These are phyloP conservation scores for Ascochyta koolunga DNA, from an alignment of 2,329 filamentous ascomycete species.

Conservation along the genomic window DNA sequence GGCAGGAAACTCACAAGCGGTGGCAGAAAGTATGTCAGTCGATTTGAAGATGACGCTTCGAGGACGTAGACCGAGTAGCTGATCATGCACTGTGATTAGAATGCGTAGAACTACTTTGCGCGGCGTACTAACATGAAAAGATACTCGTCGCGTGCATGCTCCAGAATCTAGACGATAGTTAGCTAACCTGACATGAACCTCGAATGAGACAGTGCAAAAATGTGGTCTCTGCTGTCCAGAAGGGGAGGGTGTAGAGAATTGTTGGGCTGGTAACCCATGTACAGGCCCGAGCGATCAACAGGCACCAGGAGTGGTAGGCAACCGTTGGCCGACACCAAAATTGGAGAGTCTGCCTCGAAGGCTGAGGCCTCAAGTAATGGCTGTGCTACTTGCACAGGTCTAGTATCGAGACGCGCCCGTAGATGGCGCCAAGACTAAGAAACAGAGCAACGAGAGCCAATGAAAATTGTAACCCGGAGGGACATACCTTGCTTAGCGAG, in stretches of 20 bases:
- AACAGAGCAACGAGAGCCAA: slow-evolving; percentile 25
- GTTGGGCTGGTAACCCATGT: not conserved
- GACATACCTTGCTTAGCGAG: slow-evolving; percentile 66
- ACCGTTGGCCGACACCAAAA: not conserved
- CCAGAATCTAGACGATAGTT: slow-evolving; percentile 57
- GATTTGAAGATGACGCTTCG: slow-evolving; percentile 57
- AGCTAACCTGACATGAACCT: slow-evolving; percentile 8
- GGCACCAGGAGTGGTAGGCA: not conserved
- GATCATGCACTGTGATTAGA: slow-evolving; percentile 57
- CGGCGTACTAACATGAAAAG: slow-evolving; percentile 69
- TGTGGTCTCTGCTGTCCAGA: not conserved
- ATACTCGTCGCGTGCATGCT: slow-evolving; percentile 74
- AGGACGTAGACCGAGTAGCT: slow-evolving; percentile 63
- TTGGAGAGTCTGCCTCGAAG: slow-evolving; percentile 11
- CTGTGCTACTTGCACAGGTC: slow-evolving; percentile 25
- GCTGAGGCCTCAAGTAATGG: slow-evolving; percentile 19
- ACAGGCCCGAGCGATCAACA: not conserved
- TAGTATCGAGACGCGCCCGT: slow-evolving; percentile 24
- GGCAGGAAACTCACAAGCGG: slow-evolving; percentile 50
- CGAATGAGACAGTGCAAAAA: not conserved
- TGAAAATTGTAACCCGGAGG: slow-evolving; percentile 10
- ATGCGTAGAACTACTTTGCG: slow-evolving; percentile 4
- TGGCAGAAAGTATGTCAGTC: slow-evolving; percentile 56
- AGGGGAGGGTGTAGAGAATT: not conserved
- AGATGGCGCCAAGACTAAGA: slow-evolving; percentile 15